Conservation (phyloP, 768 basidiomycete genomes). For the Boletus pseudo-olivaceus region DNA sequence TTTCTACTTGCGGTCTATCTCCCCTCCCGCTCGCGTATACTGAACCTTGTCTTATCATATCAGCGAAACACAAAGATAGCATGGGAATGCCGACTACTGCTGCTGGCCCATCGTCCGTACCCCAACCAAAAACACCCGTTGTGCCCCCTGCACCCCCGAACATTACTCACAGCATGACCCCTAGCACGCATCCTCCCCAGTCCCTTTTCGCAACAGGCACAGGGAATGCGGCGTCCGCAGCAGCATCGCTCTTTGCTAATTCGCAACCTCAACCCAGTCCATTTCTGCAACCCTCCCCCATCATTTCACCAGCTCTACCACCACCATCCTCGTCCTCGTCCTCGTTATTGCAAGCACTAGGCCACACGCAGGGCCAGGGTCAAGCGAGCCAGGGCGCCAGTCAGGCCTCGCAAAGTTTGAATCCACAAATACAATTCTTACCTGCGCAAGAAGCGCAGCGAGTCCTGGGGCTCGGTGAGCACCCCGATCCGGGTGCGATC, state of each 20-base stretch:
- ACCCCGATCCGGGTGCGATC: slow-evolving; percentile 50
- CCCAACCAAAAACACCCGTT: slow-evolving; percentile 21
- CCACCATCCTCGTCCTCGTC: slow-evolving; percentile 18
- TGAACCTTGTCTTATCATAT: slow-evolving; percentile 3
- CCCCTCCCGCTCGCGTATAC: neutral
- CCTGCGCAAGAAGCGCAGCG: slow-evolving; percentile 56
- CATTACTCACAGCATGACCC: slow-evolving; percentile 29
- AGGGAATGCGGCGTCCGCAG: slow-evolving; percentile 12
- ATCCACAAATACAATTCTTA: slow-evolving; percentile 41
- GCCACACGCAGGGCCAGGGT: slow-evolving; percentile 10
- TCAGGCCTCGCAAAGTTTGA: slow-evolving; percentile 5
- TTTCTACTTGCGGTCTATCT: neutral
- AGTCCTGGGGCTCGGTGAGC: slow-evolving; percentile 38
- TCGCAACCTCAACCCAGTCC: slow-evolving; percentile 29
- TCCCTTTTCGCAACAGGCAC: slow-evolving; percentile 22
- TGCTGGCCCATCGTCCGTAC: slow-evolving; percentile 2
- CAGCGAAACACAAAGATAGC: slow-evolving; percentile 26
- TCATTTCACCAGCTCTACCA: slow-evolving; percentile 19
- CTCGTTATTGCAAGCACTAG: slow-evolving; percentile 26
- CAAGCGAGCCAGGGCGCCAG: no score
- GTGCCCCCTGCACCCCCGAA: slow-evolving; percentile 7
- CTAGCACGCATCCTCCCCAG: slow-evolving; percentile 31
- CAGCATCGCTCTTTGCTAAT: slow-evolving; percentile 17
- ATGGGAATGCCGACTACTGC: slow-evolving; percentile 9
- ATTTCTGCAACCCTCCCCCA: slow-evolving; percentile 22